phyloP scores from a whole-genome alignment of 1,284 basidiomycete species.

The Moesziomyces sp. region DNA sequence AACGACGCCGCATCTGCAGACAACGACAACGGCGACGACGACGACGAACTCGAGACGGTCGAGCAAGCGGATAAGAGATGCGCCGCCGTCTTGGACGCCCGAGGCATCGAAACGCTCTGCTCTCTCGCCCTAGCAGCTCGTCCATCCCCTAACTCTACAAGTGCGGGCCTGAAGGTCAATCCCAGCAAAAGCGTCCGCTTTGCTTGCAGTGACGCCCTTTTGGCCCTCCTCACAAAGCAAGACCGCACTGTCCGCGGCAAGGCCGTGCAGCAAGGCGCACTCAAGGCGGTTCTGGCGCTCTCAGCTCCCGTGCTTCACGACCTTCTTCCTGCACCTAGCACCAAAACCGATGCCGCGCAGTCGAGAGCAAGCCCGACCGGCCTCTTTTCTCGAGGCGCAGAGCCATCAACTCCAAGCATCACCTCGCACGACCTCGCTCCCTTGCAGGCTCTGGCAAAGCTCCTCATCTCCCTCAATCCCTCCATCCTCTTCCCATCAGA shows the following conservation, averaged over 20 bases:
- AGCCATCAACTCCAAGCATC: not conserved
- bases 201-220: constrained; percentile 26
- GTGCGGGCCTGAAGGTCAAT: constrained; percentile 21
- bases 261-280: constrained; percentile 85
- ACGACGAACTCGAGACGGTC: constrained; percentile 17
- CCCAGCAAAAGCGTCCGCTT: constrained; percentile 22
- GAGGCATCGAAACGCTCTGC: constrained; percentile 42
- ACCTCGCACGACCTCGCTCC: constrained; percentile 73
- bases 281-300: constrained; percentile 77
- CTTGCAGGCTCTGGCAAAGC: constrained; percentile 89
- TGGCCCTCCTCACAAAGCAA: constrained; percentile 67
- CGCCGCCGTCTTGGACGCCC: constrained; percentile 44
- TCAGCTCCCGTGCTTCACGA: constrained; percentile 27
- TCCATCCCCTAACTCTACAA: not conserved
- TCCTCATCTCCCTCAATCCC: constrained; percentile 89
- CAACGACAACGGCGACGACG: constrained; percentile 17
- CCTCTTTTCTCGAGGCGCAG: constrained; percentile 10
- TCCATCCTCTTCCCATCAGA: constrained; percentile 80
- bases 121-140: constrained; percentile 29
- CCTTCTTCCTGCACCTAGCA: not conserved
- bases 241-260: constrained; percentile 80
- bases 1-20: not conserved
- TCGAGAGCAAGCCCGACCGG: not conserved
- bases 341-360: not conserved
- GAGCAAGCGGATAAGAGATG: constrained; percentile 31